These are phyloP conservation scores for Babesia gibsoni DNA, from an alignment of 169 alveolate genomes.

Conservation along the genomic window DNA sequence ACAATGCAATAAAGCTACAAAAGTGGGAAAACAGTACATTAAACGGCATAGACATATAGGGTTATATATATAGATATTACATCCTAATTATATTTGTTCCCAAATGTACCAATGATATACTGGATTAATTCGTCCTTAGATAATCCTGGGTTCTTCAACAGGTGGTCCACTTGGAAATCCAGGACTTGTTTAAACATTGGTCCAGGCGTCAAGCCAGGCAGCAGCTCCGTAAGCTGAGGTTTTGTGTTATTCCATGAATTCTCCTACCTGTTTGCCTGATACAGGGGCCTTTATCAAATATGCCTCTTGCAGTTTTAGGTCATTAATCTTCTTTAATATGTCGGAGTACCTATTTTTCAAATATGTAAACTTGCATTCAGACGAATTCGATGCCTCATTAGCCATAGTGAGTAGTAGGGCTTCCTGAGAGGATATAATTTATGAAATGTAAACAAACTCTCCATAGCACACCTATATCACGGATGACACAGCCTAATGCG, in stretches of 20 bases:
- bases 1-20: neutral
- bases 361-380: neutral
- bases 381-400: neutral
- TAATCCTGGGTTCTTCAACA: constrained; percentile 5
- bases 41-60: neutral
- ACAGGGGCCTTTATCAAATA: constrained; percentile 54
- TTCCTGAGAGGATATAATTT: constrained; percentile 19
- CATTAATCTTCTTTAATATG: neutral
- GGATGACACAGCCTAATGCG: constrained; percentile 21
- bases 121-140: constrained; percentile 24
- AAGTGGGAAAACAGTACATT: neutral
- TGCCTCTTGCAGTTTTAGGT: constrained; percentile 24
- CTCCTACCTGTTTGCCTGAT: constrained; percentile 55
- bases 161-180: constrained; percentile 33
- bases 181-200: constrained; percentile 55
- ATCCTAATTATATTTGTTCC: neutral
- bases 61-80: neutral
- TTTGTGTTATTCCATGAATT: neutral
- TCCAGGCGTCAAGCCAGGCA: constrained; percentile 55
- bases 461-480: constrained; percentile 58
- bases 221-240: constrained; percentile 28
- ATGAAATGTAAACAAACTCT: constrained; percentile 7
- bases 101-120: neutral
- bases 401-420: constrained; percentile 40
- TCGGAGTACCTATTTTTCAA: constrained; percentile 7